phyloP scores from a whole-genome alignment of 169 alveolate species.

The Sarcocystis neurona region DNA sequence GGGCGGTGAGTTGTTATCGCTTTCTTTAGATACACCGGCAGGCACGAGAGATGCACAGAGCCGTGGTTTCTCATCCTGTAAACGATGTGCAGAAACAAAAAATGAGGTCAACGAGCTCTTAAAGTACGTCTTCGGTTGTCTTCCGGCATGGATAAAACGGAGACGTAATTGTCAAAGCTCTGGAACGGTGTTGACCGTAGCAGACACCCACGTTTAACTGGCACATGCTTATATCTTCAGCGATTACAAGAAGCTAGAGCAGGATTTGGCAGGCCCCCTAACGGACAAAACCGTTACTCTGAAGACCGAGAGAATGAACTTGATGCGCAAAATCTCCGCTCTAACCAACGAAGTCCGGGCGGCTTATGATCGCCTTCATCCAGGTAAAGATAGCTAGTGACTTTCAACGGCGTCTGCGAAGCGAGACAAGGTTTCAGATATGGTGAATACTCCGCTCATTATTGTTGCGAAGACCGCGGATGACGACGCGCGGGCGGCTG shows the following conservation, averaged over 20 bases:
- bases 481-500: conserved; percentile 9
- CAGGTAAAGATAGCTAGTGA: neutral
- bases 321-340: conserved; percentile 9
- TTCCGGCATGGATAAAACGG: no score
- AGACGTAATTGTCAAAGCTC: no score
- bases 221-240: neutral
- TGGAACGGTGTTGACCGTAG: no score
- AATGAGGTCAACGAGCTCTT: no score
- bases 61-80: no score
- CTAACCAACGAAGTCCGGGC: neutral
- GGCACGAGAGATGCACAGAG: neutral
- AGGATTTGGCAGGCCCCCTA: conserved; percentile 25
- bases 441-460: conserved; percentile 7
- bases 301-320: conserved; percentile 1
- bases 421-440: neutral
- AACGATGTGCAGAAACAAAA: no score
- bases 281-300: conserved; percentile 4
- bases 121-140: no score
- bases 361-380: neutral
- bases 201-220: no score
- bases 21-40: neutral
- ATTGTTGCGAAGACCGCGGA: conserved; percentile 34
- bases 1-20: neutral
- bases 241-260: conserved; percentile 18
- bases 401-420: neutral